Evolutionary conservation across 805 yeast species (phyloP), one percentile per base, ranked within the genome.

Genomic region (Lipomyces yamanashiensis): DNA sequence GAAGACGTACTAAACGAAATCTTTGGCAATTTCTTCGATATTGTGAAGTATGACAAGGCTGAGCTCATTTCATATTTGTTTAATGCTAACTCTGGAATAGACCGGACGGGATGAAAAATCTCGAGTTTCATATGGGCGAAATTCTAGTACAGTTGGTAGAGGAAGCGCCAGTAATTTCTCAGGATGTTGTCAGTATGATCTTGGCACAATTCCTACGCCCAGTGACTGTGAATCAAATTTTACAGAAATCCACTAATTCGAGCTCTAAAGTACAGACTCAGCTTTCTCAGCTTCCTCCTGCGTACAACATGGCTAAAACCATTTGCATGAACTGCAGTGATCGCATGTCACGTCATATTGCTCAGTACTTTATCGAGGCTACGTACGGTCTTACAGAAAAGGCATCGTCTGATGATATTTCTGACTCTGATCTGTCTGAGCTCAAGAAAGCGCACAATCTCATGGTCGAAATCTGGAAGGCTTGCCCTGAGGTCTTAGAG

Each of bases 321-420:
- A 81, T 92, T 2, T 90, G 96, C 72, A 86, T 84, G 62, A 78
- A 84, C 0, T 89, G 89, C 69, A 74, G 85, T 0, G 96, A 89
- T 66, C 80, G 91, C 65, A 80, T 92, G 81, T 84, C 93, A 15
- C 82, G 96, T 67, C 85, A 85, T 65, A 79, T 90, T 40, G 88
- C 96, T 2, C 92, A 87, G 72, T 87, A 87, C 69, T 89, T 90
- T 67, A 87, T 96, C 0, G 96, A 91, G 63, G 73, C 91, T 9
- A 86, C 86, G 70, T 88, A 85, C 45, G 61, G 64, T 2, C 64
- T 44, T 52, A 59, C 55, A 59, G 64, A 48, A 69, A 68, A 53
- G 75, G 74, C n/a, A 74, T 72, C 61, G 5, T 70, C 70, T 13
- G 71, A 64, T n/a, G 71, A 70, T 33, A 73, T 63, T 17, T 69